Base-by-base conservation (phyloP, 768 basidiomycete species). In the Erythrobasidium yunnanense region DNA sequence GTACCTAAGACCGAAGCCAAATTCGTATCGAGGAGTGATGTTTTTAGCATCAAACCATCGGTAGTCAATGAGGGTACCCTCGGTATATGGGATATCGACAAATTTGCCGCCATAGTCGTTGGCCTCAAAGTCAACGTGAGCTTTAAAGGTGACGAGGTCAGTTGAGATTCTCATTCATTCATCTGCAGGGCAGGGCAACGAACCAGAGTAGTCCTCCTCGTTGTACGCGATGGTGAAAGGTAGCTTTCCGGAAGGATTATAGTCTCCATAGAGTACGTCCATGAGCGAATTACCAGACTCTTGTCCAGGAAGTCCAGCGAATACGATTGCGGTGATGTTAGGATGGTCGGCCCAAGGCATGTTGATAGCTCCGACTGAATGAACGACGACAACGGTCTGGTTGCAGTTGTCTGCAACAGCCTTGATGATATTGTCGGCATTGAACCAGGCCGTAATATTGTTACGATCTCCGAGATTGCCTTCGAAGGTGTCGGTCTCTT, bases 221-320 rank as follows among this genome's bases (percentile, higher is more conserved):
- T 20, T 45, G 15, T 45, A 20, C 15, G 42, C 42, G 15, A 45
- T 23, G 2, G 75, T 75, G 67, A 76, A 77, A 15, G 75, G 77
- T 6, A 84, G 77, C 73, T 83, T 83, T 11, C 80, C 83, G 5
- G 79, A 80, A 0, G 84, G 83, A 69, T 82, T 83, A 4, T 81
- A 79, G 70, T 81, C 81, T 4, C 84, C 84, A 71, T 82, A 84
- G 3, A 84, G 69, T 1, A 84, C 54, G 51, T 73, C 72, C 1
- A 72, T 75, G n/a, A 77, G 30, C 1, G 75, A 71, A 52, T 75
- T 74, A 7, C 75, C 34, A 58, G 69, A n/a, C 56, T 70, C 4
- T 29, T 55, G 29, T 66, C 70, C 65, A 69, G 70, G 55, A 20
- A 63, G 22, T 7, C 1, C 13, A n/a, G 49, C 25, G 18, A 25